Conservation (phyloP, 225 moss, liverwort and hornwort species). For the Anthoceros angustus region DNA sequence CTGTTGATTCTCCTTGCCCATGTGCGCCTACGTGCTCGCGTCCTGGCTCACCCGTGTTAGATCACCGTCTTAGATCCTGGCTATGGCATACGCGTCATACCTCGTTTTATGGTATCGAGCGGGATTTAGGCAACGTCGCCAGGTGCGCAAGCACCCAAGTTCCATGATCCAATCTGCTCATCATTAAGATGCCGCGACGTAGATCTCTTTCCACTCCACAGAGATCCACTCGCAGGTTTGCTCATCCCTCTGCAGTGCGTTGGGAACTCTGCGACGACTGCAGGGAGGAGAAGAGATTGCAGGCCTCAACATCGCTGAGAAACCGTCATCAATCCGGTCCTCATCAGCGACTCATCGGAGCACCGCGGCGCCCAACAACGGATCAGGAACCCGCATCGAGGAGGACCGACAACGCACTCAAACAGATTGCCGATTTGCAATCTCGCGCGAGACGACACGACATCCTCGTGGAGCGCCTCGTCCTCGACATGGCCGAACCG, state of each 20-base stretch:
- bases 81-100: background rate
- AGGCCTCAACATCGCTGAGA: too few relatives aligned
- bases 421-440: background rate
- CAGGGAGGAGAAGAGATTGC: background rate
- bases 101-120: background rate
- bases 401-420: background rate
- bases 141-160: background rate
- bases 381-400: background rate
- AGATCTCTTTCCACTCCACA: background rate
- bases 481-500: too few relatives aligned
- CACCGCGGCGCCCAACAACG: too few relatives aligned
- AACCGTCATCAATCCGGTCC: too few relatives aligned
- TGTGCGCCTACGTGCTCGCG: too few relatives aligned
- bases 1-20: background rate
- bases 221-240: background rate
- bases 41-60: background rate
- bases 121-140: background rate
- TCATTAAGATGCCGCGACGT: background rate
- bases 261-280: background rate
- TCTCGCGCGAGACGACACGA: background rate
- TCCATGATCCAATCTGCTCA: background rate
- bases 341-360: too few relatives aligned
- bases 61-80: background rate
- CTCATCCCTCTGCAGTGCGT: background rate
- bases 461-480: background rate